Evolutionary conservation across 1,139 yeast genomes (phyloP), one percentile per base, ranked within the genome.

Genomic region (Kodamaea sp.): DNA sequence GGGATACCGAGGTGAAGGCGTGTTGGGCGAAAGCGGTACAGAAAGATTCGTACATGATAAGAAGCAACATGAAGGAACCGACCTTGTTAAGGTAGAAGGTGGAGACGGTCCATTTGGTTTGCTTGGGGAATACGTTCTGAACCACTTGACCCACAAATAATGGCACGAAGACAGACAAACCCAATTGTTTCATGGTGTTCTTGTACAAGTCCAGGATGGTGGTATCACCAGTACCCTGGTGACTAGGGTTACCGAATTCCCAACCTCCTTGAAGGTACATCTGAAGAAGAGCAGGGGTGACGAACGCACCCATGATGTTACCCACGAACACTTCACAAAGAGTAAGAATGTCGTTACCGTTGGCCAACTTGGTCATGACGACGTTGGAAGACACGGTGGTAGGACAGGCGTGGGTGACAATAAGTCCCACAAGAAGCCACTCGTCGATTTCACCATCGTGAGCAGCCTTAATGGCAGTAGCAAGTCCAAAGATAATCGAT

Each of bases 341-440:
- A 15, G 95, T 83, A 37, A 88, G 63, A 16, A 85, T 64, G 43
- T 80, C 90, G 56, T 87, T 86, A 5, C 96, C 96, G 47, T 82
- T 80, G 0, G 95, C 90, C 38, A 71, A 73, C 35, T 76, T 75
- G n/a, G 97, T 88, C 96, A 88, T 87, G 18, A 88, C 90, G 30
- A 88, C 96, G 55, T 88, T 88, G 4, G 90, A 88, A 0, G 92
- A 80, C 13, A 88, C 95, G 0, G 96, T 88, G 10, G 96, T 89
- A 24, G 96, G 96, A 57, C 95, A 86, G 4, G 92, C 76, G 29
- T 86, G 86, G 2, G 95, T 84, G 29, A 87, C 83, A 23, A 89
- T 76, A 45, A 88, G 61, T 1, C 97, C 96, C 37, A 77, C 85
- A 28, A 88, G 64, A 44, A 87, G 69, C 85, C 92, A 86, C 20